phyloP scores from a whole-genome alignment of 192 early-diverging fungal genomes.

The Nowakowskiella sp. region DNA sequence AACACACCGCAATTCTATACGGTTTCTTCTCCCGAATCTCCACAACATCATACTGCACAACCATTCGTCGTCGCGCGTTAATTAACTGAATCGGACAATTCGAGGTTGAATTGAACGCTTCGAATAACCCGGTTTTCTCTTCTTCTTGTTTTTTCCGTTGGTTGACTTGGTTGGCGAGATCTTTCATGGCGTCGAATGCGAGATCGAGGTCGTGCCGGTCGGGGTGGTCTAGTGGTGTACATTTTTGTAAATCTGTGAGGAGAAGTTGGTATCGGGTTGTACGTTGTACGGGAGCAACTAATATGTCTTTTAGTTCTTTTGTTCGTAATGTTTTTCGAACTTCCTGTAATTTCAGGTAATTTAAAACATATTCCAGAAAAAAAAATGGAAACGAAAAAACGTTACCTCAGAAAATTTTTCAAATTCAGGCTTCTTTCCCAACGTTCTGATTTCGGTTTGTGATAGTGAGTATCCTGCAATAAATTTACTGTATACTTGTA shows the following conservation, averaged over 20 bases:
- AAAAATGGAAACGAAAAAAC: background rate
- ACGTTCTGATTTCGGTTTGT: conserved; percentile 27
- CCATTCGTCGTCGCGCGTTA: conserved; percentile 28
- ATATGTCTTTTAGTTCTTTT: conserved; percentile 22
- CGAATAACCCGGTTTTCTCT: conserved; percentile 37
- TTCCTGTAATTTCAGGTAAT: conserved; percentile 12
- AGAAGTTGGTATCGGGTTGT: conserved; percentile 36
- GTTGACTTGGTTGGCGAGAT: conserved; percentile 40
- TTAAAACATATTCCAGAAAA: no score
- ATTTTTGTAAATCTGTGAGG: conserved; percentile 39
- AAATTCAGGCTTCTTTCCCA: conserved; percentile 29
- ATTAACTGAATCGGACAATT: conserved; percentile 48
- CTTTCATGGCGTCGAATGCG: conserved; percentile 34
- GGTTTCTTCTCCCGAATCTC: conserved; percentile 13
- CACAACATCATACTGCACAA: conserved; percentile 38
- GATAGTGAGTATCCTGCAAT: conserved; percentile 33
- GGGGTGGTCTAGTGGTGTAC: conserved; percentile 38
- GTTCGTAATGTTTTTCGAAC: conserved; percentile 12
- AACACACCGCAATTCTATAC: conserved; percentile 33
- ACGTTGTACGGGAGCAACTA: conserved; percentile 36
- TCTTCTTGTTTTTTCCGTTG: conserved; percentile 46
- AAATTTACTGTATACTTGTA: conserved; percentile 24
- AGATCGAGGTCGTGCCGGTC: conserved; percentile 27
- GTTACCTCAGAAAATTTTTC: conserved; percentile 21
- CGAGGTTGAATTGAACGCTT: conserved; percentile 41